Conservation (phyloP, 2,329 filamentous ascomycete species). For the Phoma herbarum region DNA sequence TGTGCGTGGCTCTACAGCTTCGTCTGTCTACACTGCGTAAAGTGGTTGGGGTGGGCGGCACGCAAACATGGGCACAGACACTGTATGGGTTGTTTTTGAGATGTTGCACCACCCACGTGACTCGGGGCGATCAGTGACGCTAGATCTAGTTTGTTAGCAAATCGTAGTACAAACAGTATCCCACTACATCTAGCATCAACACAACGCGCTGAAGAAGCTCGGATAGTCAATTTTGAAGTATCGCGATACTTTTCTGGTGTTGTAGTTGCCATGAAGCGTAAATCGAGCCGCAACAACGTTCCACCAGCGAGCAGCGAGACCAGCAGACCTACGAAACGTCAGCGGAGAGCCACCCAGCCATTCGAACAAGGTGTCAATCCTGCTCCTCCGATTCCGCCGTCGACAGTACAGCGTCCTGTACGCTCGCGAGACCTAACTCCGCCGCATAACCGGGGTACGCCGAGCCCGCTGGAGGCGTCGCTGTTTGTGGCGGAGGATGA, state of each 20-base stretch:
- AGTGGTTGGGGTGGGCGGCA: too few species aligned
- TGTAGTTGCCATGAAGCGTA: conserved; percentile 2
- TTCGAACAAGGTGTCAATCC: conserved; percentile 1
- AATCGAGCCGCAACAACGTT: background rate
- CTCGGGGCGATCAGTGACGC: too few species aligned
- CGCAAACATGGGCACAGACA: too few species aligned
- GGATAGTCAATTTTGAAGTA: background rate
- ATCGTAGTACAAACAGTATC: conserved; percentile 5
- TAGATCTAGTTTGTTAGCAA: too few species aligned
- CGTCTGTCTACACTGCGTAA: too few species aligned
- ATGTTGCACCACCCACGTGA: too few species aligned
- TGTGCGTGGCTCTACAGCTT: too few species aligned
- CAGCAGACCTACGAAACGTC: background rate
- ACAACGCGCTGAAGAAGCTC: background rate
- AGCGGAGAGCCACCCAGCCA: background rate
- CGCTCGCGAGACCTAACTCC: background rate
- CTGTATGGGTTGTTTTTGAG: too few species aligned
- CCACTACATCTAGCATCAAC: background rate
- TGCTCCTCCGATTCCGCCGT: background rate
- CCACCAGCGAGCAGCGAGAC: background rate
- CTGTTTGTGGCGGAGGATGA: background rate
- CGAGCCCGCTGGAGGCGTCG: background rate
- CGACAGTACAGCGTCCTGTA: background rate
- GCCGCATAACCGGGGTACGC: background rate
- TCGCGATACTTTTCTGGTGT: too few species aligned